phyloP scores from a whole-genome alignment of 495 filamentous ascomycete genomes.

The Penicillium bialowiezense region DNA sequence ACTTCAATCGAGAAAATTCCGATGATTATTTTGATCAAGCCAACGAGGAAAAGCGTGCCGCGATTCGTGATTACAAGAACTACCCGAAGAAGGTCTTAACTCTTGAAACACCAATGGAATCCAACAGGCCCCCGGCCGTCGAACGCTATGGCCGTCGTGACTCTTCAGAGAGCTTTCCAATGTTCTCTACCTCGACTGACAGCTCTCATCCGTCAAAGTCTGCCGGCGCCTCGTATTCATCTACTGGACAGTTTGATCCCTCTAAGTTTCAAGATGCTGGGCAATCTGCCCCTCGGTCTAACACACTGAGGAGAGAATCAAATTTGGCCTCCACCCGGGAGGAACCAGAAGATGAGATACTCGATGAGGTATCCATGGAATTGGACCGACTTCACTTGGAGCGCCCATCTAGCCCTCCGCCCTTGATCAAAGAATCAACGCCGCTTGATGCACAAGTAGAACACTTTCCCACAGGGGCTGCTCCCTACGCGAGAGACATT shows the following conservation, averaged over 20 bases:
- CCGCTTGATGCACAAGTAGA: conserved; percentile 19
- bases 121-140: conserved; percentile 31
- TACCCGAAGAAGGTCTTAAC: conserved; percentile 43
- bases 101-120: conserved; percentile 36
- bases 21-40: conserved; percentile 46
- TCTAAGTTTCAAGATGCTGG: conserved; percentile 12
- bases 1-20: conserved; percentile 22
- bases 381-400: conserved; percentile 32
- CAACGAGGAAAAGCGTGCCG: conserved; percentile 41
- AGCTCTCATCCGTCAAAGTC: conserved; percentile 51
- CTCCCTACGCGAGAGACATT: background rate
- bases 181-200: conserved; percentile 77
- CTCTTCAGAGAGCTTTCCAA: conserved; percentile 76
- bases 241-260: conserved; percentile 20
- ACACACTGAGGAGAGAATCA: conserved; percentile 19
- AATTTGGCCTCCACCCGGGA: conserved; percentile 23
- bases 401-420: conserved; percentile 41
- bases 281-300: conserved; percentile 9
- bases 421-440: conserved; percentile 36
- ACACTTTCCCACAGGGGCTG: background rate
- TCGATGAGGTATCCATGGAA: conserved; percentile 23
- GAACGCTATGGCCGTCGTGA: conserved; percentile 59
- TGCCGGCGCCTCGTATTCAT: conserved; percentile 40
- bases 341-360: conserved; percentile 19
- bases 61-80: conserved; percentile 45